phyloP scores from a whole-genome alignment of 352 stramenopile genomes.

The Globisporangium sylvaticum region DNA sequence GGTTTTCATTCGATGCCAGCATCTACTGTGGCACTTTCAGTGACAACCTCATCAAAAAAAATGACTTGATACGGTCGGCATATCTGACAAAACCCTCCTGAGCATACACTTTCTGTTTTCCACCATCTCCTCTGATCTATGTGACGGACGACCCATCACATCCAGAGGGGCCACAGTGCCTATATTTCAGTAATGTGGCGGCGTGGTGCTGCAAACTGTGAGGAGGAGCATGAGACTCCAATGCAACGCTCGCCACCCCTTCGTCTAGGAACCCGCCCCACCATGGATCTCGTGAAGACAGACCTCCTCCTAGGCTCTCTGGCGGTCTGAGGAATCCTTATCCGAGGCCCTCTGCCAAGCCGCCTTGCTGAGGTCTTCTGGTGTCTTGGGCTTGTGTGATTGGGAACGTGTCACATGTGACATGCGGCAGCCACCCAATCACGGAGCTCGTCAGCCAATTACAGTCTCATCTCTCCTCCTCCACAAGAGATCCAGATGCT shows the following conservation, averaged over 20 bases:
- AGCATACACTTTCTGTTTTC: background rate
- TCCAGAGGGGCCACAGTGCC: background rate
- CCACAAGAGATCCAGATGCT: conserved; percentile 2
- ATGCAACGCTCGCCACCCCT: background rate
- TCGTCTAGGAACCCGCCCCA: background rate
- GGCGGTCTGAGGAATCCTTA: background rate
- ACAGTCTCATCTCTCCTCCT: background rate
- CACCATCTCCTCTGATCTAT: conserved; percentile 4
- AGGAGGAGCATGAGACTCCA: background rate
- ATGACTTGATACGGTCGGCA: background rate
- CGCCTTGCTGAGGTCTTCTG: background rate
- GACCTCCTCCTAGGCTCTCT: background rate
- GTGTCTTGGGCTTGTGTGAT: background rate
- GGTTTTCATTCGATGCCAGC: background rate
- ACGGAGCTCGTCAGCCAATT: background rate
- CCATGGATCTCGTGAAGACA: background rate
- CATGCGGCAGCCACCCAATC: background rate
- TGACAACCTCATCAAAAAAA: background rate
- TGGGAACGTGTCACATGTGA: conserved; percentile 3
- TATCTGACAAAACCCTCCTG: background rate
- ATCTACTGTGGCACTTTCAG: background rate
- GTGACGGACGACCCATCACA: conserved; percentile 1
- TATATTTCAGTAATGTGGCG: background rate
- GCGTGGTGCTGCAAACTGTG: background rate
- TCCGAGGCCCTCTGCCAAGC: background rate